Percentiles rank a stretch among this genome's conserved stretches.
These are phyloP conservation scores for Vicia sativa DNA, from an alignment of 306 rosid genomes.

Conservation along the genomic window DNA sequence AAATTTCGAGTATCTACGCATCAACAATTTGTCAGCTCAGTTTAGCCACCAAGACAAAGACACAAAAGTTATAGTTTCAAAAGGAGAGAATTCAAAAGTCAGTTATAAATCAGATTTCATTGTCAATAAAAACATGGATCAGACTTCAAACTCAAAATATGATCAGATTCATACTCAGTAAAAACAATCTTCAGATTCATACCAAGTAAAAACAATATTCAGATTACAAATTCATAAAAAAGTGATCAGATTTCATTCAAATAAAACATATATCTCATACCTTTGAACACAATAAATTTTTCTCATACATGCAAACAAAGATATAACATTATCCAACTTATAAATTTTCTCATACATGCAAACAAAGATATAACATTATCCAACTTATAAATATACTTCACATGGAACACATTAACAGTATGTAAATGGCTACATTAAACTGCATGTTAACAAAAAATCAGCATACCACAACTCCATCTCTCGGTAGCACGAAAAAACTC, in stretches of 20 bases:
- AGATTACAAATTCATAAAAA: not conserved
- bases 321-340: not conserved
- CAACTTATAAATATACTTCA: not conserved
- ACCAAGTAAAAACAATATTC: not conserved
- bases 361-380: not conserved
- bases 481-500: constrained; percentile 83
- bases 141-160: not conserved
- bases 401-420: not conserved
- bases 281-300: not conserved
- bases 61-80: not conserved
- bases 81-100: not conserved
- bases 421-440: not conserved
- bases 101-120: not conserved
- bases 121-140: not conserved
- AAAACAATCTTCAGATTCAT: not conserved
- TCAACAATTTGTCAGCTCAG: not conserved
- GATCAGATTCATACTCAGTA: not conserved
- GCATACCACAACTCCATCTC: constrained; percentile 95
- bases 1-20: too few relatives aligned
- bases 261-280: not conserved
- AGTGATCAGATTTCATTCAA: not conserved
- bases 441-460: constrained; percentile 12
- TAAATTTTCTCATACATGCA: not conserved
- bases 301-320: not conserved
- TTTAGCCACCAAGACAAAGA: not conserved